Conservation (phyloP, 495 filamentous ascomycete genomes). For the Neurospora cerealis region DNA sequence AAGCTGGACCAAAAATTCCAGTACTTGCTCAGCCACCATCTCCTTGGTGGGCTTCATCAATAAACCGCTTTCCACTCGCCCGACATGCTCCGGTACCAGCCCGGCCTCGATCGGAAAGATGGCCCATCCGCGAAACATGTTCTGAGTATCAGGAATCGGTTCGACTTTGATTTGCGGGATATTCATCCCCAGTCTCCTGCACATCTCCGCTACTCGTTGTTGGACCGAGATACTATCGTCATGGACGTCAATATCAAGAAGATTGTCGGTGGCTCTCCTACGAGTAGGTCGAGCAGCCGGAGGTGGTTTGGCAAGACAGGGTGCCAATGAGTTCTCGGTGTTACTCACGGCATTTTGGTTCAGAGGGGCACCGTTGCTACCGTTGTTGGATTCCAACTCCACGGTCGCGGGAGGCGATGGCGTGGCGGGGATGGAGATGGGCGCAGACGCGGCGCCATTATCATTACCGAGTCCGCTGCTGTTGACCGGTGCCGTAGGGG, state of each 20-base stretch:
- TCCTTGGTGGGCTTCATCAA: constrained; percentile 18
- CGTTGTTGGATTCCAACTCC: not conserved
- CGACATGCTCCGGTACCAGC: constrained; percentile 14
- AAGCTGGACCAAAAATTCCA: constrained; percentile 12
- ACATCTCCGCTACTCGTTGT: constrained; percentile 10
- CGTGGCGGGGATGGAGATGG: not conserved
- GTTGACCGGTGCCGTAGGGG: not conserved
- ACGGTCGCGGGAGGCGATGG: not conserved
- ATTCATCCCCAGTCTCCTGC: constrained; percentile 8
- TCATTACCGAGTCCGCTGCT: not conserved
- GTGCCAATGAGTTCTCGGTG: not conserved
- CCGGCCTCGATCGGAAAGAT: constrained; percentile 12
- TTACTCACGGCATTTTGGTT: not conserved
- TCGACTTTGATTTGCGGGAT: constrained; percentile 1
- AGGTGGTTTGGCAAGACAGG: not conserved
- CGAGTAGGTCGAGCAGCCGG: not conserved
- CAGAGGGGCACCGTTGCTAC: not conserved
- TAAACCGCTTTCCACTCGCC: constrained; percentile 14
- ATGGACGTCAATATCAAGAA: not conserved
- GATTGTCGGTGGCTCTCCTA: not conserved
- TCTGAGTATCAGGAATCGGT: not conserved
- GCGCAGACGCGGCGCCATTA: not conserved
- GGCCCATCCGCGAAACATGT: constrained; percentile 10
- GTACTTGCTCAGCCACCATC: constrained; percentile 21
- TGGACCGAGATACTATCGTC: constrained; percentile 6